phyloP scores from a whole-genome alignment of 2,329 filamentous ascomycete species.

The Pseudogymnoascus sp. region DNA sequence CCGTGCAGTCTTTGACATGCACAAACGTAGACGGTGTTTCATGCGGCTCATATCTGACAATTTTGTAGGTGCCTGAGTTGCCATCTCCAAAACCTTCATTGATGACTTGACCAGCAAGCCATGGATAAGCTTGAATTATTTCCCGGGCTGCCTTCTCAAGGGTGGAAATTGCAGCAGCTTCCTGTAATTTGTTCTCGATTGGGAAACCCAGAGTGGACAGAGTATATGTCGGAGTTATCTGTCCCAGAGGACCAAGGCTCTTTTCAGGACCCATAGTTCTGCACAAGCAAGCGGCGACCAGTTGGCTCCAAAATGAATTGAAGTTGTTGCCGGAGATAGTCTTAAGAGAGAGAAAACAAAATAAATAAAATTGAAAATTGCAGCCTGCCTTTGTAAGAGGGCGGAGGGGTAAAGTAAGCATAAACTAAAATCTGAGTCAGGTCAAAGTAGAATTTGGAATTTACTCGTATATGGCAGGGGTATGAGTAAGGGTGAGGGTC shows the following conservation, averaged over 20 bases:
- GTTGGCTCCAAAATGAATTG: not conserved
- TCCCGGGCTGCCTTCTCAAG: not conserved
- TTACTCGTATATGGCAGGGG: too few relatives aligned
- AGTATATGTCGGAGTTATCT: not conserved
- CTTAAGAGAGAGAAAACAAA: not conserved
- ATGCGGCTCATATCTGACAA: not conserved
- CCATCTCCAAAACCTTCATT: not conserved
- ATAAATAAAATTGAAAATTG: not conserved
- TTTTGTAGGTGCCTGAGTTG: conserved; percentile 10
- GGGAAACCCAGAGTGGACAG: not conserved
- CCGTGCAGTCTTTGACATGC: not conserved
- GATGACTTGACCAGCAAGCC: conserved; percentile 10
- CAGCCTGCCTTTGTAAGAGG: not conserved
- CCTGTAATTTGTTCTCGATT: not conserved
- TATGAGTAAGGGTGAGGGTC: too few relatives aligned
- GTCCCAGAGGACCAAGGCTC: not conserved
- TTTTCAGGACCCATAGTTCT: not conserved
- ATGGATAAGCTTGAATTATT: conserved; percentile 5
- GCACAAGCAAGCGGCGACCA: not conserved
- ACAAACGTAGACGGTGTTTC: not conserved
- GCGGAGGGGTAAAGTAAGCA: not conserved
- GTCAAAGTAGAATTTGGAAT: too few relatives aligned
- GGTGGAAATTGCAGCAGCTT: not conserved
- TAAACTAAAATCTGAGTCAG: not conserved
- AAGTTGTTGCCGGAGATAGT: not conserved